phyloP scores from a whole-genome alignment of 441 rosid species.

The Gossypium laxum region DNA sequence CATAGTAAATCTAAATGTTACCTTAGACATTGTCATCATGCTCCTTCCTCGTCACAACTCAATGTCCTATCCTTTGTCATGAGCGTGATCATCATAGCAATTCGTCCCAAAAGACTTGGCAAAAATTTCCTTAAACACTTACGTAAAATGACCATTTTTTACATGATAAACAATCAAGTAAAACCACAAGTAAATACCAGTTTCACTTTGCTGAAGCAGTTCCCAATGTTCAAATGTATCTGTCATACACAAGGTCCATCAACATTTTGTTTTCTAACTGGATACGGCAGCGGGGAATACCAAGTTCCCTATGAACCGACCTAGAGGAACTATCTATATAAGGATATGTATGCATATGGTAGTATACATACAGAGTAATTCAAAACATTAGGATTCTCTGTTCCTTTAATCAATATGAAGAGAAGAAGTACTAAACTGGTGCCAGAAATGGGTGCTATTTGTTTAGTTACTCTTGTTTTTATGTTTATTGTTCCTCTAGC shows the following conservation, averaged over 20 bases:
- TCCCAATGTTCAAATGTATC: background rate
- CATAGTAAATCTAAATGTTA: background rate
- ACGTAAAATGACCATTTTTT: background rate
- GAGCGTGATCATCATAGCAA: background rate
- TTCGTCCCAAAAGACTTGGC: background rate
- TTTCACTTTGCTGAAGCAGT: background rate
- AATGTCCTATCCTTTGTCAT: background rate
- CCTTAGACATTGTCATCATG: background rate
- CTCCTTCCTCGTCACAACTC: background rate
- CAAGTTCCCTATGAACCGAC: background rate
- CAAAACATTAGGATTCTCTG: background rate
- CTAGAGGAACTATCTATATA: background rate
- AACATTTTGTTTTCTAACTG: background rate
- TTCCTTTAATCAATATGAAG: slow-evolving; percentile 14
- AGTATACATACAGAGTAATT: background rate
- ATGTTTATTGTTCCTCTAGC: slow-evolving; percentile 19
- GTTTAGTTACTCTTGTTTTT: slow-evolving; percentile 17
- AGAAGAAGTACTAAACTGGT: slow-evolving; percentile 1
- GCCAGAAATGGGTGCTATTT: background rate
- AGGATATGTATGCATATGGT: background rate
- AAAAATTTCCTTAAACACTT: background rate
- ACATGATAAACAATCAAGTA: background rate
- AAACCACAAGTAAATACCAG: background rate
- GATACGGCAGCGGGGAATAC: background rate
- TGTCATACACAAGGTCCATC: background rate